phyloP scores from a whole-genome alignment of 73 alveolate species.

The Uronychia setigera region DNA sequence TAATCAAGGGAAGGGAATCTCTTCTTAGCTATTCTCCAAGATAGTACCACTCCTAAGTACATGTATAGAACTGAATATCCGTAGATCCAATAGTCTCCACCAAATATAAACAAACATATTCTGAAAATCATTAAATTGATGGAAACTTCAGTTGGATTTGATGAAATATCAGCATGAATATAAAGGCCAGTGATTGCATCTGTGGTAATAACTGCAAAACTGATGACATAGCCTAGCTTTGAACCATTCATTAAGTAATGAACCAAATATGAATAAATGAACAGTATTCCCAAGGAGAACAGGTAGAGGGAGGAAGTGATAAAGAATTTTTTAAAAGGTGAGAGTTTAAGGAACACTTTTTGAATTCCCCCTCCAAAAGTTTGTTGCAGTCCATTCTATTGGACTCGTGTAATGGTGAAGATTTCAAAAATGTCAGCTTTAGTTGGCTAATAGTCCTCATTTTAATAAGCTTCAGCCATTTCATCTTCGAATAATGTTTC shows the following conservation, averaged over 20 bases:
- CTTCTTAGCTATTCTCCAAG: constrained; percentile 21
- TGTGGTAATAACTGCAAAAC: constrained; percentile 45
- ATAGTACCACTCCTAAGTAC: constrained; percentile 32
- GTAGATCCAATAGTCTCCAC: constrained; percentile 71
- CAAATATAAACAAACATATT: constrained; percentile 44
- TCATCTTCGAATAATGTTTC: constrained; percentile 48
- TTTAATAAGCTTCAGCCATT: constrained; percentile 28
- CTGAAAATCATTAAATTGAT: constrained; percentile 35
- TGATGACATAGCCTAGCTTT: constrained; percentile 26
- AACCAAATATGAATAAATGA: constrained; percentile 39
- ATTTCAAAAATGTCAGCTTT: constrained; percentile 47
- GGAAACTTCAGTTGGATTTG: constrained; percentile 36
- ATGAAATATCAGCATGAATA: constrained; percentile 27
- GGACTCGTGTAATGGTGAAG: constrained; percentile 47
- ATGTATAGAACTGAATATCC: constrained; percentile 61
- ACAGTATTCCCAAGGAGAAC: constrained; percentile 44
- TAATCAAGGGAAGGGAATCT: constrained; percentile 63
- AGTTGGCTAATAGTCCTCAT: constrained; percentile 40
- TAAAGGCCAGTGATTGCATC: constrained; percentile 53
- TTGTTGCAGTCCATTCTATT: constrained; percentile 7
- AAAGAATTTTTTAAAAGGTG: not conserved
- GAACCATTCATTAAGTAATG: constrained; percentile 8
- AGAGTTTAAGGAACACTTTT: constrained; percentile 17
- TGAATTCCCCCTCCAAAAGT: constrained; percentile 61
- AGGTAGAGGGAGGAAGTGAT: constrained; percentile 21